Conservation (phyloP, 495 filamentous ascomycete species). For the Chaetomidium leptoderma region DNA sequence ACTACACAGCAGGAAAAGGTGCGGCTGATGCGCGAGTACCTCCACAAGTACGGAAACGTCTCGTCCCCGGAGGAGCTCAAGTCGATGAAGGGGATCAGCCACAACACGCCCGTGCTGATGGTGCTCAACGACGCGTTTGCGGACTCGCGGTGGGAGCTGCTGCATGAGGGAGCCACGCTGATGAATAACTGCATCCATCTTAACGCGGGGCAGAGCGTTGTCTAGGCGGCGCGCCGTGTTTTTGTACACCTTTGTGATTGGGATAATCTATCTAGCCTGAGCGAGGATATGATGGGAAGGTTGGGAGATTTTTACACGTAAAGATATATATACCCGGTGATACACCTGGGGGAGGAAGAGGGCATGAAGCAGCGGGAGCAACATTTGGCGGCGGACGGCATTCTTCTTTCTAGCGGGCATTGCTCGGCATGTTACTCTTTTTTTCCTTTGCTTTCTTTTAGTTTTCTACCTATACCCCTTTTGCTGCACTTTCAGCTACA, state of each 20-base stretch:
- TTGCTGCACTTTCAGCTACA: slow-evolving; percentile 6
- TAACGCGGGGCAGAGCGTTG: slow-evolving; percentile 35
- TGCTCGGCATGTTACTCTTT: slow-evolving; percentile 12
- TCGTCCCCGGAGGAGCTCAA: slow-evolving; percentile 78
- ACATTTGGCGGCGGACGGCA: neutral
- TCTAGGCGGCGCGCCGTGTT: neutral
- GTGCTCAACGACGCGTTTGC: slow-evolving; percentile 77
- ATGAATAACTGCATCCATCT: slow-evolving; percentile 71
- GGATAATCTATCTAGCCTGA: neutral
- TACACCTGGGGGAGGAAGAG: neutral
- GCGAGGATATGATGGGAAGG: neutral
- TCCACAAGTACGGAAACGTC: slow-evolving; percentile 68
- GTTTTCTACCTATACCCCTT: slow-evolving; percentile 22
- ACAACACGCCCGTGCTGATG: slow-evolving; percentile 75
- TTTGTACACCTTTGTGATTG: neutral
- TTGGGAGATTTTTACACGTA: neutral
- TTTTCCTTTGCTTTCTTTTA: slow-evolving; percentile 6
- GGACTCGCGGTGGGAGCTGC: slow-evolving; percentile 83
- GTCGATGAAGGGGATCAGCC: slow-evolving; percentile 69
- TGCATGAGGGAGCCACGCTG: slow-evolving; percentile 78
- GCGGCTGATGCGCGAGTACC: slow-evolving; percentile 73
- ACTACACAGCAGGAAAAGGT: slow-evolving; percentile 60
- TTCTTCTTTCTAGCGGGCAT: slow-evolving; percentile 10
- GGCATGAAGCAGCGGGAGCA: neutral
- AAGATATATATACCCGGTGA: neutral